Percentiles rank a stretch among this genome's conserved stretches.
Conservation (phyloP, 495 filamentous ascomycete genomes). For the Daldinia concentrica region DNA sequence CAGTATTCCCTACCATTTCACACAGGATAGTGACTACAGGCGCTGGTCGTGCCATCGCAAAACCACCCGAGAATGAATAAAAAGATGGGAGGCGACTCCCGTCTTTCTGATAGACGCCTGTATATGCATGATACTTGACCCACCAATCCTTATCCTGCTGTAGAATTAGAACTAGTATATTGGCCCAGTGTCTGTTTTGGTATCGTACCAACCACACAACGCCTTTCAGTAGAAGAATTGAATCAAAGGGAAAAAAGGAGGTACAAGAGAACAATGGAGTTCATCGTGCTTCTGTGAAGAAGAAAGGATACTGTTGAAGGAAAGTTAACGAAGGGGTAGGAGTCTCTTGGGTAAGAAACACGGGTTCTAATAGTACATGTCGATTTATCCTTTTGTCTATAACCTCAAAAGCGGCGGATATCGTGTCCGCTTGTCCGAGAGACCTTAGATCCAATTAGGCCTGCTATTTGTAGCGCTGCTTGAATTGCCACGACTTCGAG, state of each 20-base stretch:
- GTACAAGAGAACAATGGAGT: conserved; percentile 29
- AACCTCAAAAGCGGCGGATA: conserved; percentile 20
- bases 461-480: conserved; percentile 27
- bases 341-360: conserved; percentile 17
- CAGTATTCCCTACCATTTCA: conserved; percentile 30
- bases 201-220: conserved; percentile 41
- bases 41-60: conserved; percentile 18
- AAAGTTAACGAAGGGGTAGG: conserved; percentile 31
- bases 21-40: conserved; percentile 15
- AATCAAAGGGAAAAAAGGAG: conserved; percentile 24
- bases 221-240: conserved; percentile 32
- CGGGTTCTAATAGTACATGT: conserved; percentile 34
- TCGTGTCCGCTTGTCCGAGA: neutral
- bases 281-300: conserved; percentile 21
- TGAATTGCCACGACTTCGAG: conserved; percentile 36
- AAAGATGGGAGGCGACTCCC: conserved; percentile 35
- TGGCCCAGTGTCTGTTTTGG: conserved; percentile 38
- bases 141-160: conserved; percentile 31
- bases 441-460: conserved; percentile 43
- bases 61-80: conserved; percentile 30
- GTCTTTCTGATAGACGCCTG: conserved; percentile 46
- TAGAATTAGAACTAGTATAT: conserved; percentile 33
- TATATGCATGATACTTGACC: conserved; percentile 43
- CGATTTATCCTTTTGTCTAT: conserved; percentile 31
- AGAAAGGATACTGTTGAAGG: conserved; percentile 27